Evolutionary conservation across 441 rosid genomes (phyloP), one percentile per base, ranked within the genome.

Genomic region (Pelargonium citronellum): DNA sequence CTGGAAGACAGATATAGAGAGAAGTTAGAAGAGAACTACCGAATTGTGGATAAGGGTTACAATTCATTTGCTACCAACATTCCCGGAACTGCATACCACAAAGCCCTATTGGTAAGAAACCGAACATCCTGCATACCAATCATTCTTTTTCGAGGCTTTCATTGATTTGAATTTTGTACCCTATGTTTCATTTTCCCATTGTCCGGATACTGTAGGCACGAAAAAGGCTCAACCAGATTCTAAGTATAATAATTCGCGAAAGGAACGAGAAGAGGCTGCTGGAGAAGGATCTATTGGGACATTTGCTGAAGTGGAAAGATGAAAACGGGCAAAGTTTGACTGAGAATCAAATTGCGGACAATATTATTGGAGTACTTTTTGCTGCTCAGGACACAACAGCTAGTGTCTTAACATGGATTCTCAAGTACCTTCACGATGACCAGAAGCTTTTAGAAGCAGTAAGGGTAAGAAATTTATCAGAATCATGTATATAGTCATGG

Each of bases 331-430:
- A 67, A 62, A 46, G 37, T 39, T 77, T 89, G 60, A 83, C 73
- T 1, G 83, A 87, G 62, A 84, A 86, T 34, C 84, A 85, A 74
- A 82, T 91, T 67, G 80, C 94, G 19, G 97, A 94, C 70, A 94
- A 94, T 78, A 82, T 90, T 39, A 87, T 91, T n/a, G 99, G 99
- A 75, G 97, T 89, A n/a, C 87, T 95, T 16, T 95, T 95, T 75
- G 99, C 99, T 0, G 97, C 97, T 3, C 96, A 86, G 79, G 99
- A 91, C 86, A 95, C 99, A 24, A 95, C 97, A 17, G 99, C 99
- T 57, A 87, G 91, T 77, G 83, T 78, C 72, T 74, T 91, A 43
- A 91, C 98, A 37, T 94, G 98, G 98, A 85, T 91, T 75, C 84
- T 94, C 58, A 94, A 90, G 71, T 91, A 83, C 83, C 93, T 94